Conservation (phyloP, 305 asterid genomes). For the Solanum hybrid region DNA sequence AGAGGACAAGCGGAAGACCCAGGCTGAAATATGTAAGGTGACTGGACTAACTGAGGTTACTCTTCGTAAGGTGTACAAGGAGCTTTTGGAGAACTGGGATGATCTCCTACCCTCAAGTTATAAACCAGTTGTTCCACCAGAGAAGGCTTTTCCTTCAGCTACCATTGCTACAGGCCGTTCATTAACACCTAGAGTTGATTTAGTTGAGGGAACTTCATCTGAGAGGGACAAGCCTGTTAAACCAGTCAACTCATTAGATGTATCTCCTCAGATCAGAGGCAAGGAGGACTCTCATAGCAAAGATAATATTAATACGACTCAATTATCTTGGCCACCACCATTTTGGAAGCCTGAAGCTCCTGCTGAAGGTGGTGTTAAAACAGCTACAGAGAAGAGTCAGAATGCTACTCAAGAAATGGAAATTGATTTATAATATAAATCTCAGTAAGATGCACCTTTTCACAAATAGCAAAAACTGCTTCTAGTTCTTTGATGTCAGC, state of each 20-base stretch:
- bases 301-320: slow-evolving; percentile 30
- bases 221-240: slow-evolving; percentile 38
- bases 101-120: slow-evolving; percentile 93
- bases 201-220: slow-evolving; percentile 33
- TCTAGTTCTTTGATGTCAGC: slow-evolving; percentile 21
- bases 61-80: slow-evolving; percentile 87
- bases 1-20: slow-evolving; percentile 94
- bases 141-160: slow-evolving; percentile 91
- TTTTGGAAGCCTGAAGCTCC: slow-evolving; percentile 47
- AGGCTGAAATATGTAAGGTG: slow-evolving; percentile 95
- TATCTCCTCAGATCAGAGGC: slow-evolving; percentile 23
- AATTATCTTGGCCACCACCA: slow-evolving; percentile 28
- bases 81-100: slow-evolving; percentile 85
- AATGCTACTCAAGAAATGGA: slow-evolving; percentile 41
- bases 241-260: slow-evolving; percentile 28
- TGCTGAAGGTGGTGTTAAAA: slow-evolving; percentile 21
- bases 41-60: slow-evolving; percentile 98
- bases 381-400: slow-evolving; percentile 26
- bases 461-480: slow-evolving; percentile 18
- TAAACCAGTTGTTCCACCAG: slow-evolving; percentile 86
- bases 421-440: slow-evolving; percentile 32
- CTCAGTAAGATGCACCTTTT: slow-evolving; percentile 31
- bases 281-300: slow-evolving; percentile 36
- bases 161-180: slow-evolving; percentile 61
- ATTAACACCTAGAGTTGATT: slow-evolving; percentile 43